phyloP scores from a whole-genome alignment of 305 asterid species.

The Stenogyne calaminthoides region DNA sequence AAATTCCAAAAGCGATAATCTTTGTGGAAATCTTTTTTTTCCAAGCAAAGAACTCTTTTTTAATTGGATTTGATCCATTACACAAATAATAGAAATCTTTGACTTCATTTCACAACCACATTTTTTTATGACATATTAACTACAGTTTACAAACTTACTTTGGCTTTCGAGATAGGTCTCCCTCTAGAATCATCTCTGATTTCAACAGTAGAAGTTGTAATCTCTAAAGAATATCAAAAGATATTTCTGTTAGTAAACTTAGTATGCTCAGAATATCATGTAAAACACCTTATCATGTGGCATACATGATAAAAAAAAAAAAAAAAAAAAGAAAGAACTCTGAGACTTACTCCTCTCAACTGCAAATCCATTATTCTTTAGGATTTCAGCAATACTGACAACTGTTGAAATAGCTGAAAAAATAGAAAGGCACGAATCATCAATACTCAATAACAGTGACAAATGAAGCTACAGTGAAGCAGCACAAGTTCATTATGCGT shows the following conservation, averaged over 20 bases:
- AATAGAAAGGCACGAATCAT: slow-evolving; percentile 2
- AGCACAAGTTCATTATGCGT: not conserved
- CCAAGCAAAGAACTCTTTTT: not conserved
- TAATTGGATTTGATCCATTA: not conserved
- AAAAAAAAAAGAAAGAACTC: not conserved
- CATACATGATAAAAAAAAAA: slow-evolving; percentile 5
- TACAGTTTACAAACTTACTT: slow-evolving; percentile 34
- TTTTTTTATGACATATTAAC: not conserved
- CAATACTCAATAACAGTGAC: slow-evolving; percentile 11
- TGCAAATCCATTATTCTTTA: slow-evolving; percentile 78
- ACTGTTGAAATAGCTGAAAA: slow-evolving; percentile 76
- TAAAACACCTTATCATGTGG: not conserved
- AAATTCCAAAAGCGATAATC: not conserved
- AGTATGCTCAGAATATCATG: not conserved
- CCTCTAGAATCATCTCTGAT: slow-evolving; percentile 48
- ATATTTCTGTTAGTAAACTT: not conserved
- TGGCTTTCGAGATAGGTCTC: slow-evolving; percentile 47
- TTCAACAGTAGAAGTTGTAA: slow-evolving; percentile 51
- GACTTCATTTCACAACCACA: slow-evolving; percentile 2
- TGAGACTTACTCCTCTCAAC: slow-evolving; percentile 65
- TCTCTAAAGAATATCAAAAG: slow-evolving; percentile 36
- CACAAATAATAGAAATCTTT: slow-evolving; percentile 2
- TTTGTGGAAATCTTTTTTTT: not conserved
- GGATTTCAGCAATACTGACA: slow-evolving; percentile 75
- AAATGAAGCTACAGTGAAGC: slow-evolving; percentile 8